A percentile compares a stretch with the other conserved stretches of the same genome.
These are phyloP conservation scores for Mitragyna speciosa DNA, from an alignment of 257 asterid species.

Conservation along the genomic window DNA sequence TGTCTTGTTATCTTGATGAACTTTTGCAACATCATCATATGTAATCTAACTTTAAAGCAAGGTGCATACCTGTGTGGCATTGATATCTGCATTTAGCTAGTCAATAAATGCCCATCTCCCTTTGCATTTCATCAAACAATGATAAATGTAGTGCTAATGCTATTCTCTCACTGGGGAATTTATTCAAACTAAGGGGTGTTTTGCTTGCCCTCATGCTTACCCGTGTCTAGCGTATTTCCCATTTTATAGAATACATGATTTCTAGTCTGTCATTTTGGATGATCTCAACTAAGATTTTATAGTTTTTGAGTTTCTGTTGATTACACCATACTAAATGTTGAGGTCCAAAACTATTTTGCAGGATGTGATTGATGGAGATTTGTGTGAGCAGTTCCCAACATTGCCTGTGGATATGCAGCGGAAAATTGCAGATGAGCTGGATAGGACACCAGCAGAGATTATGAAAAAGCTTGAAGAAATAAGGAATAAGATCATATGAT, in stretches of 20 bases:
- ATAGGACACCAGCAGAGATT: slow-evolving; percentile 96
- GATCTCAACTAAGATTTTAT: neutral
- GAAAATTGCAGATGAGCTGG: slow-evolving; percentile 94
- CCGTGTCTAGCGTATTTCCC: neutral
- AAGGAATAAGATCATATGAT: slow-evolving; percentile 84
- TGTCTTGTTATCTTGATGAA: neutral
- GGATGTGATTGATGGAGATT: slow-evolving; percentile 97
- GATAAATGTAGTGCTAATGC: neutral
- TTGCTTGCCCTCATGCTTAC: neutral
- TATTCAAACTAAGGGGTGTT: neutral
- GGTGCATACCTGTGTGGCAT: neutral
- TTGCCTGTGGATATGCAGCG: slow-evolving; percentile 95
- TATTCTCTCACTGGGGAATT: neutral
- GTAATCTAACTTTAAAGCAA: neutral
- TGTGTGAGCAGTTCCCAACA: slow-evolving; percentile 93
- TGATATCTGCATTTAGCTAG: neutral
- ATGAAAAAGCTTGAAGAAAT: slow-evolving; percentile 92
- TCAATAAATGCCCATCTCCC: neutral
- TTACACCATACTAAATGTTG: slow-evolving; percentile 14
- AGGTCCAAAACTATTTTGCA: slow-evolving; percentile 33
- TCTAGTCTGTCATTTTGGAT: neutral
- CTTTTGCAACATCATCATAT: neutral
- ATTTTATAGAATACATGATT: neutral
- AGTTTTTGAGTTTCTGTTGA: neutral
- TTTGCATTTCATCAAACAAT: neutral